Evolutionary conservation across 1,139 yeast genomes (phyloP).

Genomic region (Hyphopichia wangnamkhiaoensis): DNA sequence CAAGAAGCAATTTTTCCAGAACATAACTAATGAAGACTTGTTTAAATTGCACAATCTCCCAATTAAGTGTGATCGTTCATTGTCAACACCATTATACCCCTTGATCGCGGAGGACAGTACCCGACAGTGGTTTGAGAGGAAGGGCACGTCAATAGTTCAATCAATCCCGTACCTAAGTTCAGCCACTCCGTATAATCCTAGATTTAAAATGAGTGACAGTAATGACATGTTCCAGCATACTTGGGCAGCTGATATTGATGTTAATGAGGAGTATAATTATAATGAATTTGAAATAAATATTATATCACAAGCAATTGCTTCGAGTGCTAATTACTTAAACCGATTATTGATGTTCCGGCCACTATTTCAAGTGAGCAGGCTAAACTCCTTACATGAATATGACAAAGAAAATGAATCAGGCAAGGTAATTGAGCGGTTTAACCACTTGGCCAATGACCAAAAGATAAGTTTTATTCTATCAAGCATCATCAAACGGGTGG

Average conservation of each 20-base stretch:
- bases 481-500: slow-evolving; percentile 5
- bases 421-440: slow-evolving; percentile 12
- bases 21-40: slow-evolving; percentile 15
- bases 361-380: neutral
- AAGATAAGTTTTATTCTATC: slow-evolving; percentile 22
- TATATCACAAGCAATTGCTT: slow-evolving; percentile 33
- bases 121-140: slow-evolving; percentile 46
- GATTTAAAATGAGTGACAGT: slow-evolving; percentile 36
- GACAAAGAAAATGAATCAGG: slow-evolving; percentile 5
- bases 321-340: slow-evolving; percentile 29
- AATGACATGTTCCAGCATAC: slow-evolving; percentile 31
- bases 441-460: slow-evolving; percentile 21
- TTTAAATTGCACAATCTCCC: slow-evolving; percentile 16
- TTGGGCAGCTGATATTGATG: slow-evolving; percentile 53
- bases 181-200: slow-evolving; percentile 41
- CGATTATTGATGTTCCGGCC: slow-evolving; percentile 25
- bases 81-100: slow-evolving; percentile 55
- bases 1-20: slow-evolving; percentile 20
- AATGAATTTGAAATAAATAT: slow-evolving; percentile 36
- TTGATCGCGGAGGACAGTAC: slow-evolving; percentile 59
- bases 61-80: slow-evolving; percentile 36
- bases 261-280: slow-evolving; percentile 53
- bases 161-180: slow-evolving; percentile 63
- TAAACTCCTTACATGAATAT: neutral
- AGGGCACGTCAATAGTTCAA: slow-evolving; percentile 32